These are phyloP conservation scores for Penicillium silybi DNA, from an alignment of 495 filamentous ascomycete species.

Conservation along the genomic window DNA sequence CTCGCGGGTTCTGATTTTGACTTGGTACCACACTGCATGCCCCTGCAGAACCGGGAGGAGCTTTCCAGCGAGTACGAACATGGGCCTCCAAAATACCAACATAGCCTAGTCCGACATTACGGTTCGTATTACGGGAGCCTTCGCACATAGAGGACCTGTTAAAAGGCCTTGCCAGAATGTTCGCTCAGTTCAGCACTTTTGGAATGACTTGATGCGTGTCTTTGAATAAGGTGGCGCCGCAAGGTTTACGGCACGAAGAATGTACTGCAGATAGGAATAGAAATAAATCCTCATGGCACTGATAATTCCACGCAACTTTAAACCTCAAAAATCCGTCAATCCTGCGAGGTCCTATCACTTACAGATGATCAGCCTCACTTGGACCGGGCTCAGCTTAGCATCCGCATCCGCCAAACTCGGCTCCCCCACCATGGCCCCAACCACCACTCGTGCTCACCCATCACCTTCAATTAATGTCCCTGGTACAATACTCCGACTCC, in stretches of 20 bases:
- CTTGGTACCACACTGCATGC: background rate
- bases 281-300: background rate
- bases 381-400: background rate
- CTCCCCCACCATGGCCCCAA: background rate
- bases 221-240: background rate
- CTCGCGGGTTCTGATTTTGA: background rate
- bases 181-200: background rate
- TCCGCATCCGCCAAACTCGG: background rate
- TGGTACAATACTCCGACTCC: conserved; percentile 77
- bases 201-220: background rate
- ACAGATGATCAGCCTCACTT: background rate
- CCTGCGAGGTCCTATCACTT: background rate
- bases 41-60: background rate
- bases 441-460: background rate
- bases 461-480: conserved; percentile 40
- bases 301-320: background rate
- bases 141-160: background rate
- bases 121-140: background rate
- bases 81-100: background rate
- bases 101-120: background rate
- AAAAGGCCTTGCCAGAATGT: background rate
- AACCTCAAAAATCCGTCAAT: background rate
- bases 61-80: too few relatives aligned
- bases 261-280: background rate
- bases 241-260: background rate